Conservation (phyloP, 148 eudicot genomes). For the Cornus suecica region DNA sequence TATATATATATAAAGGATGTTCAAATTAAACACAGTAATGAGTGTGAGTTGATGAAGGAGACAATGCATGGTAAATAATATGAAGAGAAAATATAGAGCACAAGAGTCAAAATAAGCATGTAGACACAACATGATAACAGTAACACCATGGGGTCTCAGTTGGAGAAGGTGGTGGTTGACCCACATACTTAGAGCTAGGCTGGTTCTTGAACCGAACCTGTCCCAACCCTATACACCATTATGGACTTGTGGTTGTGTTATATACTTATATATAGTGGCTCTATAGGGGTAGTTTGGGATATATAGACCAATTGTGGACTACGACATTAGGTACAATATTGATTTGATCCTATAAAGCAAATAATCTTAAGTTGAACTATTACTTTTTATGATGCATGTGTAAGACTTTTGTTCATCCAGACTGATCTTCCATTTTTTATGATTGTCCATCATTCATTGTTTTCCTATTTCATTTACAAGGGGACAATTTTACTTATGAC, state of each 20-base stretch:
- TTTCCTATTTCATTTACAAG: background rate
- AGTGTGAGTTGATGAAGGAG: too few relatives aligned
- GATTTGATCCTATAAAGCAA: background rate
- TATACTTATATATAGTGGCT: background rate
- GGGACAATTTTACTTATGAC: constrained; percentile 9
- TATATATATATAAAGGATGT: too few relatives aligned
- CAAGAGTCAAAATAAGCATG: too few relatives aligned
- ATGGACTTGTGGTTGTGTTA: background rate
- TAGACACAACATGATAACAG: too few relatives aligned
- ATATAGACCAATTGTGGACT: too few relatives aligned
- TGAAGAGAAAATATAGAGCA: too few relatives aligned
- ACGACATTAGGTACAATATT: too few relatives aligned
- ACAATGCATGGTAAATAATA: too few relatives aligned
- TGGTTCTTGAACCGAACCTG: background rate
- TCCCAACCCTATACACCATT: background rate
- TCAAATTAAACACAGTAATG: too few relatives aligned
- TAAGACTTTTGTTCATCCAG: background rate
- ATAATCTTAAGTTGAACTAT: background rate
- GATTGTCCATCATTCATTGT: constrained; percentile 2
- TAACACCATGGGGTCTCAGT: too few relatives aligned
- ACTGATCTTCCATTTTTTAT: background rate
- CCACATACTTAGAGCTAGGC: too few relatives aligned
- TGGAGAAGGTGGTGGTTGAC: too few relatives aligned
- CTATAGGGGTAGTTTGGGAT: background rate
- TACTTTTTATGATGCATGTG: constrained; percentile 4